phyloP scores from a whole-genome alignment of 164 flowering plant species.

The grape (Vitis vinifera) region ASM3070453v1 NC_081818.1:23880001-23880500 shows the following conservation, averaged over 20 bases:
- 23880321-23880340: background rate
- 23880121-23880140: constrained; percentile 52
- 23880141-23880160: constrained; percentile 72
- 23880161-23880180: constrained; percentile 25
- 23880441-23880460: too few relatives aligned
- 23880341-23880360: too few relatives aligned
- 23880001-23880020: constrained; percentile 30
- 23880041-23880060: constrained; percentile 41
- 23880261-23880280: too few relatives aligned
- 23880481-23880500: too few relatives aligned
- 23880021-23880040: constrained; percentile 18
- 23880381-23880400: too few relatives aligned
- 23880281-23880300: too few relatives aligned
- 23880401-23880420: too few relatives aligned
- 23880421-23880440: background rate
- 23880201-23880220: constrained; percentile 7
- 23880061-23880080: constrained; percentile 53
- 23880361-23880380: too few relatives aligned
- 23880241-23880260: background rate
- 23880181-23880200: constrained; percentile 46
- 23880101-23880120: constrained; percentile 54
- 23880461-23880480: too few relatives aligned
- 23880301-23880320: background rate
- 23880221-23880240: constrained; percentile 1
- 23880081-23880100: constrained; percentile 47